phyloP scores from a whole-genome alignment of 139 green algal species.

The Volvox africanus region DNA sequence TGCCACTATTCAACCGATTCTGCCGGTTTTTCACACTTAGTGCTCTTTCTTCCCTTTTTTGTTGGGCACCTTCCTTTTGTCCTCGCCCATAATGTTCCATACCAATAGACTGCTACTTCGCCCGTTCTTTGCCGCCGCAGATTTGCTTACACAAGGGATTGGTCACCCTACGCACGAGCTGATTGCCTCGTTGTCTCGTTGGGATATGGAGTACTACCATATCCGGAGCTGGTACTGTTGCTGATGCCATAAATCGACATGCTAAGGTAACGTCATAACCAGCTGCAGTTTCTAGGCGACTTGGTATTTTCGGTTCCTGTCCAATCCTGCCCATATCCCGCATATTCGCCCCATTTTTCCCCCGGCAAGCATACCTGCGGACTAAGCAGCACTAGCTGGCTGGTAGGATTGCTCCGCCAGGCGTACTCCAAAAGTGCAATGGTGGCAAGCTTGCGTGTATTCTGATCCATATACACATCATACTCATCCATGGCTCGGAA shows the following conservation, averaged over 20 bases:
- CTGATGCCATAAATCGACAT: no score
- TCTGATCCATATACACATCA: conserved; percentile 26
- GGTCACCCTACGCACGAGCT: no score
- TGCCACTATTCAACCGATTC: neutral
- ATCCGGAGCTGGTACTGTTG: neutral
- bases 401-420: neutral
- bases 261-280: neutral
- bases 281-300: neutral
- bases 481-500: conserved; percentile 41
- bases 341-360: neutral
- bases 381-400: conserved; percentile 23
- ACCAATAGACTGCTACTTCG: no score
- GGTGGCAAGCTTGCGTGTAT: neutral
- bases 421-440: conserved; percentile 30
- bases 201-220: neutral
- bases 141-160: no score
- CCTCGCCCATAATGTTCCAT: no score
- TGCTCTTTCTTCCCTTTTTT: no score
- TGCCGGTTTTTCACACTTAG: no score
- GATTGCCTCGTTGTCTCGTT: neutral
- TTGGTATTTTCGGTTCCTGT: neutral
- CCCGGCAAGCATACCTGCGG: conserved; percentile 7
- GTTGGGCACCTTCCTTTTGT: no score
- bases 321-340: no score
- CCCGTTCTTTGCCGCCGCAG: no score